phyloP scores from a whole-genome alignment of 2,329 filamentous ascomycete species.

The Fusarium tuaranense region DNA sequence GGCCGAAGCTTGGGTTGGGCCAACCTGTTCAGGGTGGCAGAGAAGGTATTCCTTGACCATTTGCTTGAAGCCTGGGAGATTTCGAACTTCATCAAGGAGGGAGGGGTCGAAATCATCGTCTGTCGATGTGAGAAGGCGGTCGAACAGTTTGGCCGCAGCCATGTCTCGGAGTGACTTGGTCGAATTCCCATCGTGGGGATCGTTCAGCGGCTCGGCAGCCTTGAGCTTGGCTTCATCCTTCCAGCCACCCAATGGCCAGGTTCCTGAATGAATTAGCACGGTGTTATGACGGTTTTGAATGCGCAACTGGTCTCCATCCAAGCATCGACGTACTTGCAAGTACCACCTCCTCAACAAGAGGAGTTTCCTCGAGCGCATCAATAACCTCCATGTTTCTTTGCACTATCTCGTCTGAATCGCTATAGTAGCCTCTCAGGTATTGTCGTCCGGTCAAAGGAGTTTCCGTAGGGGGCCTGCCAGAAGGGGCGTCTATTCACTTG shows the following conservation, averaged over 20 bases:
- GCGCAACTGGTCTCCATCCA: background rate
- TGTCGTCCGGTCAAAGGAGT: background rate
- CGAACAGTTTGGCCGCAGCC: background rate
- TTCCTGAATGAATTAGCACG: background rate
- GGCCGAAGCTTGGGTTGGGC: background rate
- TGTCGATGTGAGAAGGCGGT: background rate
- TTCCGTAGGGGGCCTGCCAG: background rate
- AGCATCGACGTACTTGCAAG: slow-evolving; percentile 6
- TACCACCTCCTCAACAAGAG: background rate
- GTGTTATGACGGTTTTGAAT: background rate
- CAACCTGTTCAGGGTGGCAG: background rate
- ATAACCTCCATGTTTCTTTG: background rate
- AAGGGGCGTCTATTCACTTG: background rate
- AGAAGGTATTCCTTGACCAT: background rate
- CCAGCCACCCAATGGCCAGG: slow-evolving; percentile 17
- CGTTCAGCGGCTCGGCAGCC: background rate
- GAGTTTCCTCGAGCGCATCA: slow-evolving; percentile 4
- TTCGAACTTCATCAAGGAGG: background rate
- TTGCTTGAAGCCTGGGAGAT: background rate
- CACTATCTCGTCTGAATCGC: background rate
- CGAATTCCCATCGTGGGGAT: background rate
- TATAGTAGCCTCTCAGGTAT: background rate
- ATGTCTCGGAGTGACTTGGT: background rate
- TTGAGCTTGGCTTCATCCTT: background rate
- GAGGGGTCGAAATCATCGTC: background rate